Conservation (phyloP, 2,329 filamentous ascomycete species). For the Metarhizium anisopliae region DNA sequence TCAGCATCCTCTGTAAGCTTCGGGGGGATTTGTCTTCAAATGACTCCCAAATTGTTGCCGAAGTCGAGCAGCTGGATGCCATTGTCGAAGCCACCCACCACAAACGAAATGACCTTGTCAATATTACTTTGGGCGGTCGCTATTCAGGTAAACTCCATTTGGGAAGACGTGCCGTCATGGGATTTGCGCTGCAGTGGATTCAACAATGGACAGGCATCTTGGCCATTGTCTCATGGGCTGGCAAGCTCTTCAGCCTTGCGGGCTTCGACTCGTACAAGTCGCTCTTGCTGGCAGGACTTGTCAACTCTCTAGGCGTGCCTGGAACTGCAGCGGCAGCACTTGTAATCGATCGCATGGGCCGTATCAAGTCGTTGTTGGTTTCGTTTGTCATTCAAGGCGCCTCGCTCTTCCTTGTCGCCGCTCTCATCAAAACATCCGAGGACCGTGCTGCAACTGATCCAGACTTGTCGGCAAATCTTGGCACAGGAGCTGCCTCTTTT, state of each 20-base stretch:
- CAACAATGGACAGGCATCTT: constrained; percentile 35
- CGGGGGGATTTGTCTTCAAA: constrained; percentile 20
- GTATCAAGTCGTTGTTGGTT: constrained; percentile 20
- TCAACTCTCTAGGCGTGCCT: constrained; percentile 42
- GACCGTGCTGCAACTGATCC: constrained; percentile 7
- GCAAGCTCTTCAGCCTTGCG: constrained; percentile 13
- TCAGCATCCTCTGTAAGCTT: constrained; percentile 23
- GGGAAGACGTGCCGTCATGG: constrained; percentile 29
- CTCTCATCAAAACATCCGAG: constrained; percentile 20
- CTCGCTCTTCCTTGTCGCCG: constrained; percentile 21
- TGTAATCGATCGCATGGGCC: constrained; percentile 40
- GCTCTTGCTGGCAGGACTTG: constrained; percentile 34
- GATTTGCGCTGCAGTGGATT: constrained; percentile 31
- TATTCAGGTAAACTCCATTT: constrained; percentile 27
- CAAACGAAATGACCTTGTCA: constrained; percentile 28
- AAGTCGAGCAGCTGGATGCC: constrained; percentile 30
- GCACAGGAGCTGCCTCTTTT: constrained; percentile 15
- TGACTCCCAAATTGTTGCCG: constrained; percentile 22
- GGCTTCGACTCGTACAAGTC: constrained; percentile 16
- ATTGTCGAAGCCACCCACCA: constrained; percentile 28
- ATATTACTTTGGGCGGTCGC: constrained; percentile 28
- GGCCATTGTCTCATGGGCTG: constrained; percentile 28
- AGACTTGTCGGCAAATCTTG: constrained; percentile 9
- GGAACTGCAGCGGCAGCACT: constrained; percentile 42
- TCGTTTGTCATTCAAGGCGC: constrained; percentile 21